A percentile compares a stretch with the other conserved stretches of the same genome.
phyloP scores from a whole-genome alignment of 2,329 filamentous ascomycete genomes.

The Alternaria gaisen region DNA sequence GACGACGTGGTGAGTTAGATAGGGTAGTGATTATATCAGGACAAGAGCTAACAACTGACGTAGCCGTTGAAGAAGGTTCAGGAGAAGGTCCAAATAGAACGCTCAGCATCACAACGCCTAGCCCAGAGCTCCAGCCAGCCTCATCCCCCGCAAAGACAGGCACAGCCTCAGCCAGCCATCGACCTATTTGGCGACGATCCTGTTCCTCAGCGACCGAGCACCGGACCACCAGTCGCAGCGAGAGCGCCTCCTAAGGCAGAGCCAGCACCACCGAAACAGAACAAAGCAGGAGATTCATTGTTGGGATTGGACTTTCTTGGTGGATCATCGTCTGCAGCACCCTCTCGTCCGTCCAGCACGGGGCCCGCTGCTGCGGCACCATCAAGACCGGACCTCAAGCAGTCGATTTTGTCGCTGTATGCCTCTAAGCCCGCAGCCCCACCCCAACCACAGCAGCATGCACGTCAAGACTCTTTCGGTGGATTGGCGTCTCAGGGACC shows the following conservation, averaged over 20 bases:
- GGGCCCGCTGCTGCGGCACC: conserved; percentile 68
- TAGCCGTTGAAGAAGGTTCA: conserved; percentile 73
- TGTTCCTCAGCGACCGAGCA: conserved; percentile 74
- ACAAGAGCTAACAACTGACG: conserved; percentile 17
- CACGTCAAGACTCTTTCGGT: conserved; percentile 58
- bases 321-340: conserved; percentile 72
- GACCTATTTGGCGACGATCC: conserved; percentile 86
- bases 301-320: conserved; percentile 94
- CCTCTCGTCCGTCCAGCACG: conserved; percentile 80
- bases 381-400: conserved; percentile 92
- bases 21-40: conserved; percentile 28
- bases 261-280: conserved; percentile 65
- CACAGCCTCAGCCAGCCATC: conserved; percentile 56
- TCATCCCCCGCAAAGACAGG: conserved; percentile 37
- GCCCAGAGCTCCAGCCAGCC: conserved; percentile 43
- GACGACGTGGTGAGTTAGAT: conserved; percentile 76
- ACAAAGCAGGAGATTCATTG: conserved; percentile 83
- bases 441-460: conserved; percentile 61
- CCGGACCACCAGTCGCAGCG: conserved; percentile 67
- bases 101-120: conserved; percentile 64
- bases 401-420: conserved; percentile 95
- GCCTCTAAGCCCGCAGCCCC: conserved; percentile 79
- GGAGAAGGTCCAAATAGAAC: conserved; percentile 74
- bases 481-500: conserved; percentile 57
- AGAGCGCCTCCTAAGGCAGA: conserved; percentile 71